Percentiles rank a stretch among this genome's conserved stretches.
Evolutionary conservation across 257 asterid species (phyloP).

Genomic region (Solanum appendiculatum): DNA sequence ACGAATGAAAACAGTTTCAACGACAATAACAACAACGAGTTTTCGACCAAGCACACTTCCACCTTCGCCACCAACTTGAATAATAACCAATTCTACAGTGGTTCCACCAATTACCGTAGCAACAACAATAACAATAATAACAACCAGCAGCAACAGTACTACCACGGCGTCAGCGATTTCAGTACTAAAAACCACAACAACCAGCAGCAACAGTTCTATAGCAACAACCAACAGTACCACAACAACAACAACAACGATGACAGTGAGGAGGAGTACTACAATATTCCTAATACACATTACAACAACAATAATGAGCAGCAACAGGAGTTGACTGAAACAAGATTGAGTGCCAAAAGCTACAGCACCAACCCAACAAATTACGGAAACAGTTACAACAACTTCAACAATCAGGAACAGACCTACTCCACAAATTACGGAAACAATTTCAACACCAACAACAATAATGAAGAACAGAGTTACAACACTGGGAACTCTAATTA

Average conservation of each 20-base stretch:
- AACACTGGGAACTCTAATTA: slow-evolving; percentile 11
- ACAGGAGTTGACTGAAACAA: slow-evolving; percentile 13
- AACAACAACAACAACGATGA: slow-evolving; percentile 7
- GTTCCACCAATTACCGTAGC: not conserved
- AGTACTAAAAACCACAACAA: slow-evolving; percentile 8
- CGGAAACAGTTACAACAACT: not conserved
- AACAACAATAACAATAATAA: not conserved
- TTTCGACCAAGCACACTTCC: not conserved
- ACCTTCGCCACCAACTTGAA: not conserved
- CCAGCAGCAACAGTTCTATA: slow-evolving; percentile 7
- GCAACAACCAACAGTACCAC: slow-evolving; percentile 6
- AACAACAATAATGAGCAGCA: slow-evolving; percentile 22
- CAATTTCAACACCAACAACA: too few species aligned
- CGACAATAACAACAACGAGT: not conserved
- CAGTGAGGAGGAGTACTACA: not conserved
- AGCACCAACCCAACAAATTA: not conserved
- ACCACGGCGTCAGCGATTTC: not conserved
- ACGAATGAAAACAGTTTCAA: not conserved
- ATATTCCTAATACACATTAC: not conserved
- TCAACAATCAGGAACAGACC: not conserved
- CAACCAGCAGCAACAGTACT: slow-evolving; percentile 6
- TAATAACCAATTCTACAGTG: not conserved
- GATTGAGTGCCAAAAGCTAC: not conserved
- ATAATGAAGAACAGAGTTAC: not conserved
- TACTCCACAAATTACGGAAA: not conserved